phyloP scores from a whole-genome alignment of 352 stramenopile species.

The Pythium rhizo-oryzae region DNA sequence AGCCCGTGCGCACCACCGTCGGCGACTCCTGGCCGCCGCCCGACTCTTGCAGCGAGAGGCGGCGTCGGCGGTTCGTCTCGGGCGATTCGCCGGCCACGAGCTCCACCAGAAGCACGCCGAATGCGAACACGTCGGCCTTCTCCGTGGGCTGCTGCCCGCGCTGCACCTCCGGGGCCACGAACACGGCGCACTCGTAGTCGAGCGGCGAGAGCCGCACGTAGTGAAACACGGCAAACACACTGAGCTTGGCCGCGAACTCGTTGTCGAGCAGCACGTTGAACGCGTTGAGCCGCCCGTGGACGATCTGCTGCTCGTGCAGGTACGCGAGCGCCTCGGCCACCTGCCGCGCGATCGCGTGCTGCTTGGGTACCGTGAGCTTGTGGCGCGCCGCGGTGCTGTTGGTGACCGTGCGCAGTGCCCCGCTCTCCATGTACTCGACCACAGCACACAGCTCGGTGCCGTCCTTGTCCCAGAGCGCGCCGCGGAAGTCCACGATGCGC shows the following conservation, averaged over 20 bases:
- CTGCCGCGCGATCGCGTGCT: conserved; percentile 69
- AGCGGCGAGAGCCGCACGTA: conserved; percentile 74
- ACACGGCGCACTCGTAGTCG: conserved; percentile 66
- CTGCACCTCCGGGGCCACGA: conserved; percentile 76
- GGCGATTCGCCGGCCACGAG: conserved; percentile 73
- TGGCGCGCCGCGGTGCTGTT: conserved; percentile 36
- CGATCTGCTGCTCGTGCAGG: conserved; percentile 67
- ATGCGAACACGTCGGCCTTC: conserved; percentile 74
- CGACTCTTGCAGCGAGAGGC: conserved; percentile 42
- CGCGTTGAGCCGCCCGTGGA: conserved; percentile 76
- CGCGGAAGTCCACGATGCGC: conserved; percentile 69
- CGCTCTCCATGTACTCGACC: conserved; percentile 69
- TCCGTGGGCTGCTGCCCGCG: conserved; percentile 71
- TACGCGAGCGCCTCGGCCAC: conserved; percentile 70
- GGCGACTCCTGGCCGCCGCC: conserved; percentile 29
- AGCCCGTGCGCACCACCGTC: conserved; percentile 50
- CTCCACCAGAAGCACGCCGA: conserved; percentile 80
- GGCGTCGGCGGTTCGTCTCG: conserved; percentile 54
- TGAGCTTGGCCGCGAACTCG: conserved; percentile 69
- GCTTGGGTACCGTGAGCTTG: conserved; percentile 55
- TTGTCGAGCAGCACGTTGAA: conserved; percentile 82
- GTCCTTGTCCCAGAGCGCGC: conserved; percentile 74
- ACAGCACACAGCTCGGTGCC: conserved; percentile 73
- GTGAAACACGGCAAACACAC: conserved; percentile 78
- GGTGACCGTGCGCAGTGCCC: conserved; percentile 61